These are phyloP conservation scores for Calonectria naviculata DNA, from an alignment of 2,329 filamentous ascomycete genomes.

Conservation along the genomic window DNA sequence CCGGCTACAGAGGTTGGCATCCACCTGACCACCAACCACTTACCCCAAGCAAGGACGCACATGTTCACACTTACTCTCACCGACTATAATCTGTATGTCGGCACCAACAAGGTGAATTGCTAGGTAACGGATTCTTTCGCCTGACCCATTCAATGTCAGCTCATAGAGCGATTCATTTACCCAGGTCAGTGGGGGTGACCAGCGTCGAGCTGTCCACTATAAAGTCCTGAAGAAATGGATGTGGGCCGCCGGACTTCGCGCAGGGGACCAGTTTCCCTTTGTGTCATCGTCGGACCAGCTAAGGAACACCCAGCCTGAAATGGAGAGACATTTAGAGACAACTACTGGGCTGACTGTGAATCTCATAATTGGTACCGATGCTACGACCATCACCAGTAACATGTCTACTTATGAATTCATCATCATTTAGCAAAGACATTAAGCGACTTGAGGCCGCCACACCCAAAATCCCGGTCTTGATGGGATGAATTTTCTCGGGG, in stretches of 20 bases:
- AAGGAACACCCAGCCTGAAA: neutral
- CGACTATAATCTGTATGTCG: neutral
- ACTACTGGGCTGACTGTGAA: neutral
- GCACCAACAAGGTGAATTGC: neutral
- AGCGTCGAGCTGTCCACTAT: neutral
- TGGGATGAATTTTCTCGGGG: neutral
- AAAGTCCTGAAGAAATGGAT: neutral
- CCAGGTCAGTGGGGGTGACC: neutral
- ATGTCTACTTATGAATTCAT: neutral
- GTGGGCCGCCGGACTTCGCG: neutral
- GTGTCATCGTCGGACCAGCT: neutral
- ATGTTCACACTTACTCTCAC: neutral
- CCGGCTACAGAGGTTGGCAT: conserved; percentile 2
- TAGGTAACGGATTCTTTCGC: neutral
- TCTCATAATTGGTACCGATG: neutral
- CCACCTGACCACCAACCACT: neutral
- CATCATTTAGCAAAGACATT: neutral
- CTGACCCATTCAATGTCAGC: neutral
- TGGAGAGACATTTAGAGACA: conserved; percentile 12
- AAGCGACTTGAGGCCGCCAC: neutral
- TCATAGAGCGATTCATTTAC: neutral
- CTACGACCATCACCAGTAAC: neutral
- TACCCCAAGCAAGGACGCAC: neutral
- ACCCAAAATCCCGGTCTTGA: neutral
- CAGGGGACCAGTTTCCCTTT: neutral